Conservation (phyloP, 2,329 filamentous ascomycete genomes). For the Nemania abortiva region DNA sequence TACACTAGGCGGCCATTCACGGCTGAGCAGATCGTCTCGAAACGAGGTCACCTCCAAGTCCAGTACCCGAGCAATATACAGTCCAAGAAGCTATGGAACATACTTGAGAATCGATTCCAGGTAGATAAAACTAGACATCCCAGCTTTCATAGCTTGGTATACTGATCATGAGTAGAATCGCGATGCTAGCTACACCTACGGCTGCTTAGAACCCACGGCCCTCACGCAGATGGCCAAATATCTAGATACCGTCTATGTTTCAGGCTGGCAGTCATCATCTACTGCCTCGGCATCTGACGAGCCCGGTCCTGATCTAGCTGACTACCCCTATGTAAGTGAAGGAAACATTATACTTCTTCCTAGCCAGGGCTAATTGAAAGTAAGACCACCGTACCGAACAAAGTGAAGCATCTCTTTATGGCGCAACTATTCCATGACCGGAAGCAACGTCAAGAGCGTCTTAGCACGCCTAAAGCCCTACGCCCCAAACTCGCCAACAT, state of each 20-base stretch:
- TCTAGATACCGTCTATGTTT: constrained; percentile 98
- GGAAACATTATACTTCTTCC: not conserved
- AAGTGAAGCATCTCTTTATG: constrained; percentile 97
- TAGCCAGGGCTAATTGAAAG: constrained; percentile 26
- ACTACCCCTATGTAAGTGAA: constrained; percentile 86
- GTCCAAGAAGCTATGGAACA: constrained; percentile 94
- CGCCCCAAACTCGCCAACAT: constrained; percentile 81
- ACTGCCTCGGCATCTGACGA: constrained; percentile 96
- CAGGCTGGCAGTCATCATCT: constrained; percentile 97
- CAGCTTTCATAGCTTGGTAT: constrained; percentile 2
- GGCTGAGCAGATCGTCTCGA: constrained; percentile 95
- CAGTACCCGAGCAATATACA: constrained; percentile 90
- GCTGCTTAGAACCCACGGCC: constrained; percentile 97
- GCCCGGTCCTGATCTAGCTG: constrained; percentile 95
- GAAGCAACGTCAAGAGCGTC: constrained; percentile 95
- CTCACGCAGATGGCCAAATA: constrained; percentile 99
- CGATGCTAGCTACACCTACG: constrained; percentile 94
- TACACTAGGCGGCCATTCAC: constrained; percentile 93
- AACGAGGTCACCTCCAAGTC: constrained; percentile 90
- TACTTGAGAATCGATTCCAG: constrained; percentile 87
- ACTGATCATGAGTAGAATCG: constrained; percentile 67
- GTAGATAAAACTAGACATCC: constrained; percentile 59
- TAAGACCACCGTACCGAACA: constrained; percentile 97
- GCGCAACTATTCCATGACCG: constrained; percentile 99
- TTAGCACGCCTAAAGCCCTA: constrained; percentile 78